These are phyloP conservation scores for Mariannaea elegans DNA, from an alignment of 2,329 filamentous ascomycete species.

Conservation along the genomic window DNA sequence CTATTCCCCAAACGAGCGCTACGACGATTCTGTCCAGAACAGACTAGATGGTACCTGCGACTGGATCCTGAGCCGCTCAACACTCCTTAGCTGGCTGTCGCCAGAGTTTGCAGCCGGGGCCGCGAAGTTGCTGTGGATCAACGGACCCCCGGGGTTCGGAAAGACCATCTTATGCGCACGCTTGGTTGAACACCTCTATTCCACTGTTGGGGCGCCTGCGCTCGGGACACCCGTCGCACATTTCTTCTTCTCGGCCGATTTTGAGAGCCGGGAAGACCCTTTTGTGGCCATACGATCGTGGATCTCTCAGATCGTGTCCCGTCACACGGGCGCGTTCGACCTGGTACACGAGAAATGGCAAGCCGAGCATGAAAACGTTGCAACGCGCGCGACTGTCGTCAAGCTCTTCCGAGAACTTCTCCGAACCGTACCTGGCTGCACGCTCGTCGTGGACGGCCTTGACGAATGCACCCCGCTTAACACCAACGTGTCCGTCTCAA, in stretches of 20 bases:
- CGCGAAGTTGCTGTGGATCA: constrained; percentile 43
- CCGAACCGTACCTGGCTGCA: background rate
- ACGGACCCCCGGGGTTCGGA: constrained; percentile 42
- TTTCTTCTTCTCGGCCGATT: constrained; percentile 46
- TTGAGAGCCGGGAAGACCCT: constrained; percentile 34
- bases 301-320: constrained; percentile 35
- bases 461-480: background rate
- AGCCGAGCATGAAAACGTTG: background rate
- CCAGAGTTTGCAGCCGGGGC: background rate
- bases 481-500: constrained; percentile 25
- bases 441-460: constrained; percentile 19
- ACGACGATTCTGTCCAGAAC: background rate
- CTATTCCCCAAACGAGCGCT: background rate
- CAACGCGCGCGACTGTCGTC: constrained; percentile 27
- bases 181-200: constrained; percentile 38
- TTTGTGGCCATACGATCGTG: constrained; percentile 39
- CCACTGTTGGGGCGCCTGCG: background rate
- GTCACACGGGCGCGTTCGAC: constrained; percentile 23
- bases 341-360: constrained; percentile 8
- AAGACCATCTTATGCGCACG: constrained; percentile 46
- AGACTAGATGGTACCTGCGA: constrained; percentile 1
- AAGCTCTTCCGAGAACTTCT: constrained; percentile 30
- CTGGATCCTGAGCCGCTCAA: background rate
- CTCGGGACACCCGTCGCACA: constrained; percentile 27
- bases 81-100: background rate